Evolutionary conservation across 768 basidiomycete species (phyloP).

Genomic region (Naganishia vaughanmartiniae): DNA sequence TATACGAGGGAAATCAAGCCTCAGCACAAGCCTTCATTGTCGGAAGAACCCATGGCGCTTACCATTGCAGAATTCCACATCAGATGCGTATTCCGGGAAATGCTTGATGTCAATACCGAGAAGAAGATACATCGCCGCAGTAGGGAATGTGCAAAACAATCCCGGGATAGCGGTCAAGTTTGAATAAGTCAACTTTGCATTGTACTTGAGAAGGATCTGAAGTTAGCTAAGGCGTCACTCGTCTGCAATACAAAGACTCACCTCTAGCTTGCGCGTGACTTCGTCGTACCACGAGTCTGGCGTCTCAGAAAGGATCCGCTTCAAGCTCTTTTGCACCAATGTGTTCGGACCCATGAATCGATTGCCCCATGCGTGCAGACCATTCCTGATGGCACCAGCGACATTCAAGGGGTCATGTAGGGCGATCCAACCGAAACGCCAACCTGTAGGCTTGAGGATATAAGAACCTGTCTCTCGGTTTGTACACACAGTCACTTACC

Average conservation of each 20-base stretch:
- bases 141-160: constrained; percentile 37
- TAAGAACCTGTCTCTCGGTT: neutral
- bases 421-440: constrained; percentile 52
- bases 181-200: constrained; percentile 39
- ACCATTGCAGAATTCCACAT: constrained; percentile 45
- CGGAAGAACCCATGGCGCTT: neutral
- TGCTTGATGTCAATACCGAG: constrained; percentile 37
- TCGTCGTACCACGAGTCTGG: constrained; percentile 41
- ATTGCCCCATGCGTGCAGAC: constrained; percentile 48
- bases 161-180: constrained; percentile 40
- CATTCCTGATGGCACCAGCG: constrained; percentile 40
- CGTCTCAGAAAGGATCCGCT: constrained; percentile 41
- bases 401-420: constrained; percentile 51
- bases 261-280: constrained; percentile 43
- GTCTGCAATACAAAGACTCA: constrained; percentile 26
- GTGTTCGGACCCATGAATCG: constrained; percentile 51
- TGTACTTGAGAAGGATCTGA: constrained; percentile 25
- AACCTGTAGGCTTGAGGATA: constrained; percentile 31
- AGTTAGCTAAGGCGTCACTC: neutral
- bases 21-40: neutral
- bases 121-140: constrained; percentile 47
- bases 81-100: constrained; percentile 40
- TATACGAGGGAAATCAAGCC: neutral
- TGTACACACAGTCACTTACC: constrained; percentile 28
- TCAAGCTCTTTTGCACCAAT: constrained; percentile 44